Base-by-base conservation (phyloP, 2,329 filamentous ascomycete genomes). In the Paracorniculantispora psalliotae region DNA sequence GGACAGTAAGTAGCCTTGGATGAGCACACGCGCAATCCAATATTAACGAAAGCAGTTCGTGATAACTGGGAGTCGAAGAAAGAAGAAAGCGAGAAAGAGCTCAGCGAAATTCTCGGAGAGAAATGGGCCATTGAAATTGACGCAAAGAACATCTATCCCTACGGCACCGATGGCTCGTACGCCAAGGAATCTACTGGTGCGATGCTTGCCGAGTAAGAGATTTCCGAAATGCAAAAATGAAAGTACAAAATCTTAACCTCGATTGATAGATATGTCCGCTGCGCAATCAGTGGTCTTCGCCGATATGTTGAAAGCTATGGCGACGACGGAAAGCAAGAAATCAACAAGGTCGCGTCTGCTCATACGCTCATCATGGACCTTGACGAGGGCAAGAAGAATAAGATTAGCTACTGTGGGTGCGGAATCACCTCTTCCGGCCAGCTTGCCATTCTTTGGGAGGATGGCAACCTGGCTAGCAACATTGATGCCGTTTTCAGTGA, bases 41-140 rank as follows among this genome's bases (percentile, higher is more conserved):
- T 3, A 23, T 17, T 49, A 23, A 60, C 26, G 2, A 50, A 17
- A 15, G 10, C 44, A 83, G 79, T 83, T 62, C 79, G 81, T 6
- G 81, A 83, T 64, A 72, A 76, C 17, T 83, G 75, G 74, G 79
- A 82, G 19, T 72, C 66, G 57, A 80, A 77, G 58, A 81, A 78
- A 64, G 67, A 62, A 0, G 75, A 73, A 2, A 62, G 76, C 15
- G 79, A 81, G 66, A 67, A 73, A 55, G 66, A 75, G 57, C 64
- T 83, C 43, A 78, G 77, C 0, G 71, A 73, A 0, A 47, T 75
- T 44, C 73, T 83, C 2, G 79, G 77, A n/a, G 68, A 71, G 37
- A 41, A 72, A 8, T 84, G 81, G 81, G 81, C 75, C 6, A 69
- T 82, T 33, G 75, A 81, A 8, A 72, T 80, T 64, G 74, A 79